Percentiles rank a stretch among this genome's conserved stretches.
Conservation (phyloP, 2,329 filamentous ascomycete genomes). For the Trichothecium sympodiale region DNA sequence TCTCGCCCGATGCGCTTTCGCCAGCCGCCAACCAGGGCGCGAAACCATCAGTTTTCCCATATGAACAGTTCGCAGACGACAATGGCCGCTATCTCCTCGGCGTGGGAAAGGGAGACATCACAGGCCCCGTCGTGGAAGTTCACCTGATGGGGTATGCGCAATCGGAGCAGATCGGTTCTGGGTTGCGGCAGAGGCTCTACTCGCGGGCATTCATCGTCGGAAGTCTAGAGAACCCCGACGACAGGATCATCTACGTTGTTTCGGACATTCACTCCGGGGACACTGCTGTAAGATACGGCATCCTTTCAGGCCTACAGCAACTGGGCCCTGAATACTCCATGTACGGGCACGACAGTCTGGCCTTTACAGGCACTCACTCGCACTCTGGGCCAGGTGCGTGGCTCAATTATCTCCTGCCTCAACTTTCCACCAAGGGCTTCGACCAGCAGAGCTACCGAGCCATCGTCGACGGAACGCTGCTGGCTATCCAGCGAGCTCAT, state of each 20-base stretch:
- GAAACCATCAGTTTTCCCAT: background rate
- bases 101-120: constrained; percentile 48
- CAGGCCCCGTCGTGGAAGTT: constrained; percentile 75
- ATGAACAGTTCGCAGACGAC: constrained; percentile 2
- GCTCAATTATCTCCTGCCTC: constrained; percentile 88
- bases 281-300: constrained; percentile 78
- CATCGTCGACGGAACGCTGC: constrained; percentile 74
- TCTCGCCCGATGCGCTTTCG: too few relatives aligned
- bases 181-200: constrained; percentile 78
- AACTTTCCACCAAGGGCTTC: constrained; percentile 82
- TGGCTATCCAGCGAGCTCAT: constrained; percentile 76
- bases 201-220: constrained; percentile 84
- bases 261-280: constrained; percentile 83
- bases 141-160: constrained; percentile 90
- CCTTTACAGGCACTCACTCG: constrained; percentile 85
- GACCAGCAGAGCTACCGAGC: constrained; percentile 78
- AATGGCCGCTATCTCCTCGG: constrained; percentile 37
- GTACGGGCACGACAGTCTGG: constrained; percentile 73
- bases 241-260: constrained; percentile 79
- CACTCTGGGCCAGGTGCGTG: constrained; percentile 87
- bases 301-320: constrained; percentile 59
- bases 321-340: constrained; percentile 62
- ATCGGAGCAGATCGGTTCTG: constrained; percentile 68
- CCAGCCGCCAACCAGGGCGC: too few relatives aligned
- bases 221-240: constrained; percentile 49